Percentiles rank a stretch among this genome's conserved stretches.
These are phyloP conservation scores for Uromyces viciae-fabae DNA, from an alignment of 1,284 basidiomycete genomes.

Conservation along the genomic window DNA sequence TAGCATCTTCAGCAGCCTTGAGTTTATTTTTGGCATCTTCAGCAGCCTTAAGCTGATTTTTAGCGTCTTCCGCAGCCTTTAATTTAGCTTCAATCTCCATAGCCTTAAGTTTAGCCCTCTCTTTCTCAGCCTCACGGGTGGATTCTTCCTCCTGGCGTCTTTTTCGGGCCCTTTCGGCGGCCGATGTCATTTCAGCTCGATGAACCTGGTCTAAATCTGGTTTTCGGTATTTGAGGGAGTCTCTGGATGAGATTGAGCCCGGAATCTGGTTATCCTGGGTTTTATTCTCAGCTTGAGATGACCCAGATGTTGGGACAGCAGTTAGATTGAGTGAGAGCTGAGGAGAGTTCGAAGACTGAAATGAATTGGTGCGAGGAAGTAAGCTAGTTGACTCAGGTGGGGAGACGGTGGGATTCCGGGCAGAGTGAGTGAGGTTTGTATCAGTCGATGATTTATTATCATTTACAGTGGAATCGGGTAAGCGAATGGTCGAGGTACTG, in stretches of 20 bases:
- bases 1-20: slow-evolving; percentile 15
- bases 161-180: slow-evolving; percentile 75
- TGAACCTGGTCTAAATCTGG: slow-evolving; percentile 67
- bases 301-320: neutral
- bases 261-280: neutral
- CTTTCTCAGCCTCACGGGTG: slow-evolving; percentile 74
- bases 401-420: neutral
- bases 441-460: slow-evolving; percentile 3
- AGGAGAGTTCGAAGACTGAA: slow-evolving; percentile 19
- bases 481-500: neutral
- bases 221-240: neutral
- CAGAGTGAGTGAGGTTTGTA: neutral
- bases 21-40: neutral
- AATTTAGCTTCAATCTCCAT: slow-evolving; percentile 75
- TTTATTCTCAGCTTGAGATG: neutral
- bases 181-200: slow-evolving; percentile 80
- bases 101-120: slow-evolving; percentile 79
- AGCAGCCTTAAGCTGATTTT: slow-evolving; percentile 8
- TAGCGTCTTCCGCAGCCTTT: slow-evolving; percentile 55
- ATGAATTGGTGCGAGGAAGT: slow-evolving; percentile 14
- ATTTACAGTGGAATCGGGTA: neutral
- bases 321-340: neutral
- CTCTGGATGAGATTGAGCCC: neutral
- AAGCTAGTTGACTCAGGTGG: neutral
- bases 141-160: slow-evolving; percentile 78